Evolutionary conservation across 2,329 filamentous ascomycete genomes (phyloP).

Genomic region (Aureobasidium mangrovei): DNA sequence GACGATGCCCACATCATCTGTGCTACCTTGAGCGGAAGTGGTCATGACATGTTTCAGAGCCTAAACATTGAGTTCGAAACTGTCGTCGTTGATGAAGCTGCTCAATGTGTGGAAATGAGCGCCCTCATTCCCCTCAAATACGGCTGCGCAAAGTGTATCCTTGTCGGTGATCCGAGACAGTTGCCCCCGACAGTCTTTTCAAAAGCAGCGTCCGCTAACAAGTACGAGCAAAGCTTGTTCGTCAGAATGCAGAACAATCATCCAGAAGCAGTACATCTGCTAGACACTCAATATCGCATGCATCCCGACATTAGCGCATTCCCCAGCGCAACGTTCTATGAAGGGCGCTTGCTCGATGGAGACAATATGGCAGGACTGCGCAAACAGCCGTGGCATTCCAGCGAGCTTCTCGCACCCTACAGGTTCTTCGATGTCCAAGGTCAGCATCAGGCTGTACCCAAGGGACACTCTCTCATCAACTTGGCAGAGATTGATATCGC

Average conservation of each 20-base stretch:
- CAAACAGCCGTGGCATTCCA: slow-evolving; percentile 75
- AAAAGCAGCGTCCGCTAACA: slow-evolving; percentile 81
- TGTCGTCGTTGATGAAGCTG: slow-evolving; percentile 95
- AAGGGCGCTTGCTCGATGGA: slow-evolving; percentile 77
- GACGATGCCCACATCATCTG: slow-evolving; percentile 88
- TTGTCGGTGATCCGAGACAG: slow-evolving; percentile 97
- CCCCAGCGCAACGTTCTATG: slow-evolving; percentile 87
- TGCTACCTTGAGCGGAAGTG: slow-evolving; percentile 87
- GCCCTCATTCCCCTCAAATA: slow-evolving; percentile 96
- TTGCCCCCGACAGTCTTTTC: slow-evolving; percentile 92
- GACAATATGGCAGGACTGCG: slow-evolving; percentile 70
- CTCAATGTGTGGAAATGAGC: slow-evolving; percentile 94
- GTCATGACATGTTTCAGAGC: slow-evolving; percentile 94
- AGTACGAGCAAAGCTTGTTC: slow-evolving; percentile 96
- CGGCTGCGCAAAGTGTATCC: slow-evolving; percentile 89
- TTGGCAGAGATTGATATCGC: slow-evolving; percentile 78
- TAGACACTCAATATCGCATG: slow-evolving; percentile 99
- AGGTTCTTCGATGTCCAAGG: slow-evolving; percentile 96
- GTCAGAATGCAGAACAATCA: slow-evolving; percentile 96
- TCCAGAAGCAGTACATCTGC: slow-evolving; percentile 76
- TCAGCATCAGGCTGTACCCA: slow-evolving; percentile 69
- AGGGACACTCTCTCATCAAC: slow-evolving; percentile 86
- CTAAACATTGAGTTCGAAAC: slow-evolving; percentile 96
- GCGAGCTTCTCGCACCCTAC: slow-evolving; percentile 75
- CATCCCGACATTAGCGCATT: slow-evolving; percentile 92